Conservation (phyloP, 2,329 filamentous ascomycete species). For the Herpotrichia juniperi region DNA sequence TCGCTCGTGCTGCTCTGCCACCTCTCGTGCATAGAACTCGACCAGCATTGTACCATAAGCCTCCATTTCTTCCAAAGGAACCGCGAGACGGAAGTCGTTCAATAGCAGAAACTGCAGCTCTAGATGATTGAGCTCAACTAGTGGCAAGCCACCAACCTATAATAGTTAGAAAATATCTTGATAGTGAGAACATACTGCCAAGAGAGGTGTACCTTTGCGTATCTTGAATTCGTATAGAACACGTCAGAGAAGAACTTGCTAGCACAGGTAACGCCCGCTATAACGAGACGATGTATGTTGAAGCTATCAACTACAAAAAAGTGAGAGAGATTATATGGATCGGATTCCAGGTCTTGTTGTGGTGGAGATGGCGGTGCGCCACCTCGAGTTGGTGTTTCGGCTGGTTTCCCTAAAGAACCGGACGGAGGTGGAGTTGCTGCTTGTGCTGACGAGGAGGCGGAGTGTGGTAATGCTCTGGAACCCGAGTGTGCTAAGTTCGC, state of each 20-base stretch:
- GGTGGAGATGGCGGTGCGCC: constrained; percentile 44
- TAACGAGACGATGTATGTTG: constrained; percentile 96
- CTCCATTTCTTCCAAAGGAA: constrained; percentile 93
- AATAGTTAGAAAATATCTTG: constrained; percentile 15
- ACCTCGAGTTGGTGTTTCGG: constrained; percentile 33
- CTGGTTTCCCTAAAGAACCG: constrained; percentile 52
- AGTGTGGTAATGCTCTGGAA: constrained; percentile 24
- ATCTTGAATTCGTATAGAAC: constrained; percentile 98
- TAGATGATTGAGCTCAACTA: constrained; percentile 92
- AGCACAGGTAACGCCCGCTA: constrained; percentile 95
- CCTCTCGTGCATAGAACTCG: constrained; percentile 94
- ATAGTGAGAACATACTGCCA: constrained; percentile 1
- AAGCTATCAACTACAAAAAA: constrained; percentile 98
- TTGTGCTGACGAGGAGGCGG: constrained; percentile 44
- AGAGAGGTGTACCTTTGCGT: constrained; percentile 79
- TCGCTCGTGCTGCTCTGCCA: constrained; percentile 67
- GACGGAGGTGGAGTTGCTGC: constrained; percentile 57
- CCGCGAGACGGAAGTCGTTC: constrained; percentile 93
- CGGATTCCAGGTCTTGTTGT: constrained; percentile 48
- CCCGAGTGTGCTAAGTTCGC: constrained; percentile 35
- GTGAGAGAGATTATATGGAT: constrained; percentile 64
- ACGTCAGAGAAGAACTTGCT: constrained; percentile 99
- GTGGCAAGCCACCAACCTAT: constrained; percentile 90
- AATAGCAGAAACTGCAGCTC: constrained; percentile 94
- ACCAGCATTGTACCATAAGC: constrained; percentile 98